Conservation (phyloP, 305 asterid species). For the Fraxinus platypoda region DNA sequence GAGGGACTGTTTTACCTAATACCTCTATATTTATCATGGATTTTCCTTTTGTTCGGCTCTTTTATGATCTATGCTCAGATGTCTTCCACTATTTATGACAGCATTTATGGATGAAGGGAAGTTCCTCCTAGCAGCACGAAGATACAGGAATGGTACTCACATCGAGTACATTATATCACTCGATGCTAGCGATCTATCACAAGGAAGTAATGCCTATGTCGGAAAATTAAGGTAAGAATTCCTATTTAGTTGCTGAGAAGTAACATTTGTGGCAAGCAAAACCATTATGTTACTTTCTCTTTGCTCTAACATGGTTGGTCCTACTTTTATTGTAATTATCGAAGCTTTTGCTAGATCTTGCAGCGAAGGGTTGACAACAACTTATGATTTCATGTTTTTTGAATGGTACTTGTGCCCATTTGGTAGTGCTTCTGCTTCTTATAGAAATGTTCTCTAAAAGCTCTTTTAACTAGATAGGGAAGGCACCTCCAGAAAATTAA, state of each 20-base stretch:
- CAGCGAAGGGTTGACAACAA: not conserved
- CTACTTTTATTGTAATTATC: not conserved
- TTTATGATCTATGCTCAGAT: not conserved
- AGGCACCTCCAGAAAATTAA: not conserved
- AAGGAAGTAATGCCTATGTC: conserved; percentile 86
- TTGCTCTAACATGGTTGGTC: not conserved
- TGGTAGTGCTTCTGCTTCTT: not conserved
- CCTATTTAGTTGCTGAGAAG: conserved; percentile 12
- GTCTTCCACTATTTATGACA: conserved; percentile 28
- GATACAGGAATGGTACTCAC: conserved; percentile 75
- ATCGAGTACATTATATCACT: conserved; percentile 80
- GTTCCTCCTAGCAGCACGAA: conserved; percentile 90
- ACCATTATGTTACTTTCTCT: not conserved
- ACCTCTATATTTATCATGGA: not conserved
- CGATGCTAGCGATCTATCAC: conserved; percentile 79
- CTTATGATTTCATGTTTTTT: not conserved
- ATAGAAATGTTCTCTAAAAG: not conserved
- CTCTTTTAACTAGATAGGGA: not conserved
- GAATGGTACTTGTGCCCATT: not conserved
- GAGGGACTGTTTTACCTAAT: not conserved
- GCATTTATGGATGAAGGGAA: conserved; percentile 82
- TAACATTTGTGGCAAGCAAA: conserved; percentile 3
- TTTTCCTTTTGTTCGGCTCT: not conserved
- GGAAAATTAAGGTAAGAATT: conserved; percentile 79
- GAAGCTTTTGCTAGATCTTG: not conserved